Evolutionary conservation across 2,329 filamentous ascomycete genomes (phyloP), one percentile per base, ranked within the genome.

Genomic region (Alternaria sp.): DNA sequence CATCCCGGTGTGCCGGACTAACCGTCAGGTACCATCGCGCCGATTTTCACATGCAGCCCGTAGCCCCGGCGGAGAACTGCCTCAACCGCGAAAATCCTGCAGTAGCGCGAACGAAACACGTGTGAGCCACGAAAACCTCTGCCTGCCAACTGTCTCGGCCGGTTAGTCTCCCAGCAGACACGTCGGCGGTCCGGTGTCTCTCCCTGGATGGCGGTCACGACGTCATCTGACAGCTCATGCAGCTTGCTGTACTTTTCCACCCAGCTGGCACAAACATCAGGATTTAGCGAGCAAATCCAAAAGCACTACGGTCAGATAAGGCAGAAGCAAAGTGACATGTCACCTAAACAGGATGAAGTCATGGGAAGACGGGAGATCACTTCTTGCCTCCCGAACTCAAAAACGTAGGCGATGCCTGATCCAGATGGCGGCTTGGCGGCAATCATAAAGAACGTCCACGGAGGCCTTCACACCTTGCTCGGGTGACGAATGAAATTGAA

Each of bases 81-180:
- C 23, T 40, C 45, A 23, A 32, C 45, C 52, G 25, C 44, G 46
- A 52, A 58, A 62, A 57, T 46, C 60, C 49, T 62, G 60, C 43
- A 59, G 60, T 59, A 43, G 28, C 30, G 25, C 28, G 43, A 36
- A 54, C 32, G 40, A 15, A 50, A 21, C 30, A 62, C 56, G 32
- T 43, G 36, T 26, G 21, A 32, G 21, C 45, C 51, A 26, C 32
- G 58, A 49, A 62, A 62, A 49, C 46, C 43, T 59, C 55, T 54
- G 26, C 49, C 32, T 12, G 36, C 56, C 44, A 50, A 44, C 56
- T 45, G 56, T 23, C 56, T 62, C 26, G 40, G 28, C 59, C 36
- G 47, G 28, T 46, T 50, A 26, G 32, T 54, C 30, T 43, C 21
- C 54, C 26, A 30, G 26, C 50, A 54, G 32, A 19, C 56, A 52